A percentile compares a stretch with the other conserved stretches of the same genome.
Evolutionary conservation across 2,329 filamentous ascomycete species (phyloP).

Genomic region (Aureobasidium subglaciale): DNA sequence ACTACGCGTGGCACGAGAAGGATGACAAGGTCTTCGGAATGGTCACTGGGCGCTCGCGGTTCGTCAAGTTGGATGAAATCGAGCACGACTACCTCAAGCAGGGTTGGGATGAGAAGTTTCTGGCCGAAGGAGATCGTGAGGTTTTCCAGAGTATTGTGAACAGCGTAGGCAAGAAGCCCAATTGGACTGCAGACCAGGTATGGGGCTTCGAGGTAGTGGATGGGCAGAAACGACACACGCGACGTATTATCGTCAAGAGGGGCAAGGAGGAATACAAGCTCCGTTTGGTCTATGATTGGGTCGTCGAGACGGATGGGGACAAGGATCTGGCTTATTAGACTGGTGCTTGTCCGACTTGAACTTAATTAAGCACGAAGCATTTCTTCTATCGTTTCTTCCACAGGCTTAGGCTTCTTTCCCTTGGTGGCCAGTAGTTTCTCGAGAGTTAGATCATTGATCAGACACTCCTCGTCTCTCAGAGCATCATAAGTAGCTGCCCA

Average conservation of each 20-base stretch:
- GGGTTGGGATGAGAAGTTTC: slow-evolving; percentile 52
- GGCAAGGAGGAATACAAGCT: slow-evolving; percentile 32
- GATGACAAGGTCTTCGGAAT: slow-evolving; percentile 73
- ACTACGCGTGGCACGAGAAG: slow-evolving; percentile 58
- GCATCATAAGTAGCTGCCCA: slow-evolving; percentile 42
- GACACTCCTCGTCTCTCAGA: slow-evolving; percentile 35
- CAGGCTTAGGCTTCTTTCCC: slow-evolving; percentile 29
- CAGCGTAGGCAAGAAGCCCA: slow-evolving; percentile 30
- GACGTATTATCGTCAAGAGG: slow-evolving; percentile 36
- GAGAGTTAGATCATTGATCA: slow-evolving; percentile 35
- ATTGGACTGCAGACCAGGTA: slow-evolving; percentile 50
- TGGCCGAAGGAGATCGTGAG: slow-evolving; percentile 35
- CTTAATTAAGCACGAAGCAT: slow-evolving; percentile 27
- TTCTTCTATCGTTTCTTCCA: slow-evolving; percentile 35
- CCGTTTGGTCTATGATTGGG: slow-evolving; percentile 39
- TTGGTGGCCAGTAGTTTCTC: slow-evolving; percentile 32
- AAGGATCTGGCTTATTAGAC: not conserved
- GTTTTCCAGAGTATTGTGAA: slow-evolving; percentile 45
- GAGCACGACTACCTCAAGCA: slow-evolving; percentile 46
- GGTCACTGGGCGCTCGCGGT: slow-evolving; percentile 51
- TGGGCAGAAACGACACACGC: slow-evolving; percentile 33
- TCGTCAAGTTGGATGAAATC: slow-evolving; percentile 33
- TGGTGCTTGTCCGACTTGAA: not conserved
- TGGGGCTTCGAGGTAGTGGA: slow-evolving; percentile 42
- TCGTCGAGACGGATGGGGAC: slow-evolving; percentile 14